phyloP scores from a whole-genome alignment of 202 grass and related monocot species.

The Setaria viridis region DNA sequence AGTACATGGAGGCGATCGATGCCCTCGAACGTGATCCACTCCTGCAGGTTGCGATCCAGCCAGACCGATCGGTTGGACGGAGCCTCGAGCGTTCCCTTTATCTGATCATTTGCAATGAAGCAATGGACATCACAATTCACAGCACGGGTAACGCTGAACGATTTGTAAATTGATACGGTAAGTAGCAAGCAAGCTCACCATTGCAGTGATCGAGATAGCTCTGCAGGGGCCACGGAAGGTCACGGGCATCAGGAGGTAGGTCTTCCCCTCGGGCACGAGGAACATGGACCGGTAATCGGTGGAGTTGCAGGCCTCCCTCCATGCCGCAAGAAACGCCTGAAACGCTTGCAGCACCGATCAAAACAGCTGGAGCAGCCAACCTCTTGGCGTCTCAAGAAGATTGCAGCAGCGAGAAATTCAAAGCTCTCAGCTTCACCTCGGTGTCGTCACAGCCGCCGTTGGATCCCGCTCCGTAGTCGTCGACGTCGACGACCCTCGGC shows the following conservation, averaged over 20 bases:
- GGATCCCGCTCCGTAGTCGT: slow-evolving; percentile 43
- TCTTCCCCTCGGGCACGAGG: slow-evolving; percentile 55
- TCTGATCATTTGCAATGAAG: slow-evolving; percentile 40
- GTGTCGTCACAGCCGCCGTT: slow-evolving; percentile 43
- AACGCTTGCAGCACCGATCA: background rate
- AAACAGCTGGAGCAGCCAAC: no score
- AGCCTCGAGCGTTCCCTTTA: slow-evolving; percentile 68
- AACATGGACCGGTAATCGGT: slow-evolving; percentile 46
- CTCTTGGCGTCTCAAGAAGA: background rate
- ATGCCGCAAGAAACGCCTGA: slow-evolving; percentile 64
- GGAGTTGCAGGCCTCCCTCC: slow-evolving; percentile 68
- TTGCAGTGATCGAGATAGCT: slow-evolving; percentile 53
- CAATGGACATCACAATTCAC: background rate
- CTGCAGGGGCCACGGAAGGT: slow-evolving; percentile 65
- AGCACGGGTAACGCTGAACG: background rate
- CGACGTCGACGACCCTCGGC: slow-evolving; percentile 49
- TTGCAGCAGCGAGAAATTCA: background rate
- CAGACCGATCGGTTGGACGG: slow-evolving; percentile 61
- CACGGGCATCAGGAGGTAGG: slow-evolving; percentile 63
- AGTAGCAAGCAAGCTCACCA: slow-evolving; percentile 43
- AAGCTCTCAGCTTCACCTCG: slow-evolving; percentile 46
- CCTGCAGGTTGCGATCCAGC: slow-evolving; percentile 28
- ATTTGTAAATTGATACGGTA: background rate
- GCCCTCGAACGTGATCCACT: slow-evolving; percentile 66
- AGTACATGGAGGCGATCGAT: slow-evolving; percentile 53